Evolutionary conservation across 2,329 filamentous ascomycete genomes (phyloP), one percentile per base, ranked within the genome.

Genomic region (Amesomyces nigricolor): DNA sequence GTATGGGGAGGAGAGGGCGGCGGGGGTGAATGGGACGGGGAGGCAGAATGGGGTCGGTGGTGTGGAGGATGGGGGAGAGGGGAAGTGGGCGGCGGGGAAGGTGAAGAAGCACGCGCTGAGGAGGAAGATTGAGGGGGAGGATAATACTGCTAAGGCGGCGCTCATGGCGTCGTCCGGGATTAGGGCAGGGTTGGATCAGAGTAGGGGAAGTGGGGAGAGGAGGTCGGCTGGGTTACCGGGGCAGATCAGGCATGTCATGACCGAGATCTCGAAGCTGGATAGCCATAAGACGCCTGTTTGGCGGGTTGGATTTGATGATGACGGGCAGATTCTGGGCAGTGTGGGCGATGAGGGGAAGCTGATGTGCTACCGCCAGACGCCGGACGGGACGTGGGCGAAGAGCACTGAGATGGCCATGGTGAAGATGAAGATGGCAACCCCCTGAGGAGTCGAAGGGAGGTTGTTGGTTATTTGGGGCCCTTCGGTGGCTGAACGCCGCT

Each of bases 271-370:
- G 8, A 81, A 79, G 64, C 77, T 91, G 8, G 82, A 85, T 48
- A 81, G 78, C 51, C 83, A 88, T 66, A 79, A 82, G 48, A 85
- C 82, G 16, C 86, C 86, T 1, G 86, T 90, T 1, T 92, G 88
- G 88, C 76, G 86, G 19, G 83, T 91, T 2, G 80, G 80, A 1
- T 92, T 91, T 63, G 82, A 85, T 63, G 78, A 80, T 52, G 77
- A 83, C 73, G 87, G 87, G 4, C 86, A 89, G 68, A 78, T 91
- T 11, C 73, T 92, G 7, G 83, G 88, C 1, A 87, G 85, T 40
- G 88, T 87, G 1, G 88, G 88, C 3, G 88, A 92, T 61, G 87
- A 91, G 67, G 88, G 87, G 10, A 81, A 77, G 66, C 65, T 86
- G 56, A 70, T 83, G 63, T 81, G 82, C 58, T 86, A 83, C 66